A percentile compares a stretch with the other conserved stretches of the same genome.
These are phyloP conservation scores for Glycine soja DNA, from an alignment of 306 rosid species.

Conservation along the genomic window DNA sequence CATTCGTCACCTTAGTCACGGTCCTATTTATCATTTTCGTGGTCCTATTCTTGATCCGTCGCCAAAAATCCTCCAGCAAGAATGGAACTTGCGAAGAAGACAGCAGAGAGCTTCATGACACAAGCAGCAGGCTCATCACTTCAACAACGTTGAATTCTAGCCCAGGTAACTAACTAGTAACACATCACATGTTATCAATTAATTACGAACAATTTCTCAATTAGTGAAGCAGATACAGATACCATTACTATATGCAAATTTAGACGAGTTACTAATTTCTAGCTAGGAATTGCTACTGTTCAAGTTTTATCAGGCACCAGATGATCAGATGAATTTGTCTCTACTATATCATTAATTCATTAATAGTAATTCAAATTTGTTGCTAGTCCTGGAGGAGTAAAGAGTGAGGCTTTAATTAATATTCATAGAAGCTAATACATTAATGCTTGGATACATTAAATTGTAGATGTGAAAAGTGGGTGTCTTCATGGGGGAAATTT, in stretches of 20 bases:
- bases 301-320: neutral
- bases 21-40: conserved; percentile 58
- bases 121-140: conserved; percentile 65
- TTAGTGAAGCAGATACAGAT: neutral
- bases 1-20: conserved; percentile 47
- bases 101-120: conserved; percentile 47
- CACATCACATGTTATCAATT: neutral
- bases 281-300: neutral
- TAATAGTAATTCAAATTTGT: neutral
- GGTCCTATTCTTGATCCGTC: conserved; percentile 64
- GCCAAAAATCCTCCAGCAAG: conserved; percentile 58
- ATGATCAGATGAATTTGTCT: conserved; percentile 29
- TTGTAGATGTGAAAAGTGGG: conserved; percentile 83
- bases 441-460: conserved; percentile 31
- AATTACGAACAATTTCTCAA: neutral
- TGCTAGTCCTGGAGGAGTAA: neutral
- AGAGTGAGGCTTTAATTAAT: neutral
- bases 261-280: neutral
- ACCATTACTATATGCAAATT: conserved; percentile 17
- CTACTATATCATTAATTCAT: conserved; percentile 4
- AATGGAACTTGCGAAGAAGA: conserved; percentile 54
- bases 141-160: conserved; percentile 65
- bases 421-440: conserved; percentile 22
- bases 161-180: conserved; percentile 68
- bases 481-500: conserved; percentile 77